Evolutionary conservation across 2,329 filamentous ascomycete genomes (phyloP), one percentile per base, ranked within the genome.

Genomic region (Pseudofabraea citricarpa): DNA sequence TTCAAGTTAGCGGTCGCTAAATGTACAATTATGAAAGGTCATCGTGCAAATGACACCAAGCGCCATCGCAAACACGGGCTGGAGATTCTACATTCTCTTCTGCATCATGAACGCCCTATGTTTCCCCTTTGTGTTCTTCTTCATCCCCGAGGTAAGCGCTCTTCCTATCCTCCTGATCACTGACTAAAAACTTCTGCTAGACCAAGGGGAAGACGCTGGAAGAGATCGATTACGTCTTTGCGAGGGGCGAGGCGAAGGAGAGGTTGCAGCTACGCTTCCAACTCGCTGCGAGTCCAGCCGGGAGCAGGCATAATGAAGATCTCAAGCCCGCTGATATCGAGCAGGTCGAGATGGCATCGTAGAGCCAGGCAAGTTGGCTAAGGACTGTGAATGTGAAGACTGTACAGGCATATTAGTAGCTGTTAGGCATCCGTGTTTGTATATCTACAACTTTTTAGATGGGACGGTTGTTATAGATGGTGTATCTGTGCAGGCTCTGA

Each of bases 161-260:
- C 6, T 29, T 6, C 12, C 12, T 12, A 3, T 29, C 82, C 35
- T 83, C 73, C 66, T 80, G 79, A 57, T 72, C 8, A 18, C 23
- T 40, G 26, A 3, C 26, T 12, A 10, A 12, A 29, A 29, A 12
- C 12, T 29, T 10, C 32, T 15, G 8, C 18, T 26, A 44, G 41
- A 44, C 41, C 15, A 44, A 39, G 22, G 41, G 41, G 7, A 39
- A 40, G 35, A 39, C 41, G 22, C 8, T 44, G 20, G 41, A 44
- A 20, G 33, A 44, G 23, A 44, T 44, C 20, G 41, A 41, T 33
- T 40, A 40, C n/a, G 24, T 40, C 12, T 40, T 40, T 16, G 38
- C 38, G 15, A 32, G 20, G 15, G 38, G 21, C 29, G 38, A 40
- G 29, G 38, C 38, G 12, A 40, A 27, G 18, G 38, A 40, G 38